Percentiles rank a stretch among this genome's conserved stretches.
Evolutionary conservation across 352 stramenopile species (phyloP).

Genomic region (Phytophthora hibernalis): DNA sequence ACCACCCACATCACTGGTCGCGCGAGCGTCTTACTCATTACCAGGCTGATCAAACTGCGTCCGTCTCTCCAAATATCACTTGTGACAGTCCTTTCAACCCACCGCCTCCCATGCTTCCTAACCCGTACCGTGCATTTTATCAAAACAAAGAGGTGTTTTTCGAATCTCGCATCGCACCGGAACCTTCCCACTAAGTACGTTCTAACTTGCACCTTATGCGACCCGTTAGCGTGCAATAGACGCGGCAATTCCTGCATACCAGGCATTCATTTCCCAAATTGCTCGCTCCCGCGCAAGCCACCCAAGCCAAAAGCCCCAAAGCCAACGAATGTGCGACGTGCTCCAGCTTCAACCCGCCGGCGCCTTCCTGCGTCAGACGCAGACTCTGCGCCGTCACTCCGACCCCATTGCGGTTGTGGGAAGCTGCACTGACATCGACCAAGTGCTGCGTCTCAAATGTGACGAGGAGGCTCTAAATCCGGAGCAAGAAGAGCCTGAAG

Average conservation of each 20-base stretch:
- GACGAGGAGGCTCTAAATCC: constrained; percentile 18
- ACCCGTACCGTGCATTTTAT: not conserved
- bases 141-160: not conserved
- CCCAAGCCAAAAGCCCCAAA: constrained; percentile 11
- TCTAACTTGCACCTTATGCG: constrained; percentile 3
- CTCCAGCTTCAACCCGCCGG: constrained; percentile 42
- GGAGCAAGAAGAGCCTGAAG: constrained; percentile 28
- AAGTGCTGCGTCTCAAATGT: constrained; percentile 27
- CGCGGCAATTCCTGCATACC: constrained; percentile 12
- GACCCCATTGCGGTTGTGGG: constrained; percentile 30
- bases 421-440: constrained; percentile 39
- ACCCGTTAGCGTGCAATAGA: constrained; percentile 15
- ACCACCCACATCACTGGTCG: constrained; percentile 11
- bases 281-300: constrained; percentile 23
- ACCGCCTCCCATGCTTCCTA: not conserved
- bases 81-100: constrained; percentile 5
- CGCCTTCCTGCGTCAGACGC: constrained; percentile 37
- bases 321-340: constrained; percentile 37
- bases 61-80: constrained; percentile 17
- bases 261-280: constrained; percentile 35
- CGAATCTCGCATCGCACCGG: constrained; percentile 31
- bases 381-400: constrained; percentile 14
- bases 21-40: not conserved
- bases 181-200: constrained; percentile 25
- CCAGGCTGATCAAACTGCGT: constrained; percentile 30